Base-by-base conservation (phyloP, 2,329 filamentous ascomycete genomes). In the Ascochyta clinopodiicola region DNA sequence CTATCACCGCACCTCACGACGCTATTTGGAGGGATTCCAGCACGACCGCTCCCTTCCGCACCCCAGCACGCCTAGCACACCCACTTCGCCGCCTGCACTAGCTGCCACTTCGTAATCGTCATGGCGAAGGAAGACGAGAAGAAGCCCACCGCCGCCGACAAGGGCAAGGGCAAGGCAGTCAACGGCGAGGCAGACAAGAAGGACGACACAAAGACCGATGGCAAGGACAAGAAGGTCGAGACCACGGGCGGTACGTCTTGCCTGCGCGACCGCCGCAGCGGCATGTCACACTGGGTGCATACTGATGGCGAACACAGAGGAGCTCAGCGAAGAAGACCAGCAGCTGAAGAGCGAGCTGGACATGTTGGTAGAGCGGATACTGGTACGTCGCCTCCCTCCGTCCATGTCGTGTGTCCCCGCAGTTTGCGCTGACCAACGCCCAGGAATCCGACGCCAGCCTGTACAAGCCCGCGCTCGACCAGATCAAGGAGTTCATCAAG, bases 401-500 rank as follows among this genome's bases (percentile, higher is more conserved):
- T 48, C 48, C 52, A 36, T 51, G 52, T 32, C 36, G 36, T 51
- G 46, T 49, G 42, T 43, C 38, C 37, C 32, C 24, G 24, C 50
- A 36, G 32, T 34, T 56, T 56, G 62, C 57, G 61, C 71, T 73
- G 60, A 75, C 61, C 57, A 22, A 57, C 34, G 37, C 42, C 3
- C 71, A 96, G 91, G 95, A 98, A 81, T 84, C 89, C 64, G 90
- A 98, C 79, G 84, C 85, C 64, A 88, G 87, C 56, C 89, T 98
- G 66, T 97, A 98, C 82, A 94, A 93, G 77, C 86, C 93, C 56
- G 90, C 95, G 50, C 83, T 99, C 66, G 93, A 98, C 78, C 90
- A 92, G 66, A 97, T 99, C 87, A 98, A 97, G 82, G 92, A 88
- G 71, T 96, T 92, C 74, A 99, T 99, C 83, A 98, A 97, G 83